These are phyloP conservation scores for Epicoccum nigrum DNA, from an alignment of 2,329 filamentous ascomycete species.

Conservation along the genomic window DNA sequence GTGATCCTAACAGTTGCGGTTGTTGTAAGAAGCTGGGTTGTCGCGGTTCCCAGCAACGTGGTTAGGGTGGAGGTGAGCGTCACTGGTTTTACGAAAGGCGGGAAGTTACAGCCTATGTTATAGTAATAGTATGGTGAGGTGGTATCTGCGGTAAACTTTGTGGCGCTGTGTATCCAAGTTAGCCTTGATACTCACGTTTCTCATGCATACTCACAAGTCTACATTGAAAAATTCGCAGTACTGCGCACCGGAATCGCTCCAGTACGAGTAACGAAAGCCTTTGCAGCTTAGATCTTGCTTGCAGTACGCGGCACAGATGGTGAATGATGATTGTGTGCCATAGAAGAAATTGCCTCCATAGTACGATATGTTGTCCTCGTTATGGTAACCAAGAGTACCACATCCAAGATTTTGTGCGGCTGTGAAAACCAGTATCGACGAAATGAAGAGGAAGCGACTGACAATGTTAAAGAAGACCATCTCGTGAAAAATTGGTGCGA, in stretches of 20 bases:
- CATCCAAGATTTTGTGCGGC: constrained; percentile 12
- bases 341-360: constrained; percentile 38
- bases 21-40: neutral
- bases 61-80: neutral
- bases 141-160: neutral
- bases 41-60: neutral
- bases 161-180: neutral
- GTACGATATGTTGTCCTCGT: constrained; percentile 14
- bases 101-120: neutral
- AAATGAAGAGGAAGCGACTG: neutral
- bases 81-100: neutral
- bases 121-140: constrained; percentile 9
- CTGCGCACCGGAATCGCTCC: constrained; percentile 21
- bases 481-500: no score
- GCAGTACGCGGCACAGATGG: constrained; percentile 29
- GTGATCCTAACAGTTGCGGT: neutral
- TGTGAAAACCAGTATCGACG: neutral
- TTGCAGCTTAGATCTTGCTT: constrained; percentile 23
- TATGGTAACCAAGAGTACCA: constrained; percentile 19
- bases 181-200: neutral
- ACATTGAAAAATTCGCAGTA: constrained; percentile 33
- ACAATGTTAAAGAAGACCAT: neutral
- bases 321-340: constrained; percentile 23
- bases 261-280: constrained; percentile 29
- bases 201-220: constrained; percentile 20